Evolutionary conservation across 805 yeast genomes (phyloP), one percentile per base, ranked within the genome.

Genomic region (Wickerhamiella vanderwaltii): DNA sequence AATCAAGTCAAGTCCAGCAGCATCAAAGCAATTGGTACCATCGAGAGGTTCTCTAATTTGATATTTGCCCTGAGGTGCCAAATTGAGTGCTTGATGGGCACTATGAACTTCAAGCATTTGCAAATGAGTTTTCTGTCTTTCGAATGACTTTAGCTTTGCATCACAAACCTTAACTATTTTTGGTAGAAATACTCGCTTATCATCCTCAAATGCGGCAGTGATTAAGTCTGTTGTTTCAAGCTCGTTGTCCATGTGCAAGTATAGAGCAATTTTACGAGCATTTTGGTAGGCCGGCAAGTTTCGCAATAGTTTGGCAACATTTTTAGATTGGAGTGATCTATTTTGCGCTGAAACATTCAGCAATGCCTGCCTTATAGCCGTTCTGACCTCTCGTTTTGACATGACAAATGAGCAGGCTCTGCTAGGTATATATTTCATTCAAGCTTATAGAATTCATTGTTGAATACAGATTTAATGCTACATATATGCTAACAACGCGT

Each of bases 201-300:
- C 62, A 38, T 63, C 58, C 0, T 53, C 53, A 43, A 80, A 75
- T 7, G 82, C 72, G 13, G 63, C 46, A 33, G 63, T 50, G 2
- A 87, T 71, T 9, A 86, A 58, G 0, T 55, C 56, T 7, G 57
- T 51, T 0, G 95, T 86, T 43, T 71, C 71, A 1, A 81, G 64
- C 58, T 87, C 96, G 39, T 59, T 49, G 1, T 79, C 84, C 86
- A 87, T 79, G 56, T 72, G 75, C 81, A 86, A 72, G 53, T 73
- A 87, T 23, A 84, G 54, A 0, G 79, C 95, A 2, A 86, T 56
- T 3, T 56, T 64, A 7, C 53, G 50, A 0, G 86, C 73, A 0
- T 48, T 39, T 40, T 56, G 48, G 50, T 75, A 77, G 31, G 57
- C 62, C 0, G 64, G 61, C 25, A 59, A 46, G 4, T 25, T 9